These are phyloP conservation scores for Pseudogymnoascus sp. DNA, from an alignment of 2,329 filamentous ascomycete species.

Conservation along the genomic window DNA sequence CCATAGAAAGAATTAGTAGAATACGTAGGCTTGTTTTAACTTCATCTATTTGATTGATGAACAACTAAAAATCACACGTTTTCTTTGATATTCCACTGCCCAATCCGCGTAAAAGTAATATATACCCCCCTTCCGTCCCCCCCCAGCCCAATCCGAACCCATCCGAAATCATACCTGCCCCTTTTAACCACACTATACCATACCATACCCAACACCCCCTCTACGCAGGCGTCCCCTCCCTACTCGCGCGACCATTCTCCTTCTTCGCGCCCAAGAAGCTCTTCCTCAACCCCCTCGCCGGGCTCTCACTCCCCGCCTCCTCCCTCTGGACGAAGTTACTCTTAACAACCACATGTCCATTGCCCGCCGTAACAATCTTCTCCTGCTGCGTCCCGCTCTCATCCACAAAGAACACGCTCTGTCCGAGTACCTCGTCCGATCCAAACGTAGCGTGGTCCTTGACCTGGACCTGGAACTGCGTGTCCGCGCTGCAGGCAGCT, in stretches of 20 bases:
- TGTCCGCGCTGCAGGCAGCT: slow-evolving; percentile 67
- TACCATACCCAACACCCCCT: background rate
- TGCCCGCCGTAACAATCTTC: slow-evolving; percentile 67
- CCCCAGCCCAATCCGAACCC: background rate
- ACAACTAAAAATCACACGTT: background rate
- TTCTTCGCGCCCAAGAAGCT: slow-evolving; percentile 48
- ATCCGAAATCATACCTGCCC: too few species aligned
- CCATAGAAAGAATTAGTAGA: too few species aligned
- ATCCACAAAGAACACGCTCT: slow-evolving; percentile 84
- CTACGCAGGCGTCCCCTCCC: slow-evolving; percentile 36
- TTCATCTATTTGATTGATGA: background rate
- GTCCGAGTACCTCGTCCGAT: slow-evolving; percentile 74
- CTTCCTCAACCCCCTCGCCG: slow-evolving; percentile 40
- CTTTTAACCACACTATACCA: background rate
- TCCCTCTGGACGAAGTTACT: slow-evolving; percentile 59
- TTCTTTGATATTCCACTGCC: background rate
- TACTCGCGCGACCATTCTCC: slow-evolving; percentile 30
- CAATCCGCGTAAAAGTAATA: background rate
- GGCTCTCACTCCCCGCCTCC: slow-evolving; percentile 31
- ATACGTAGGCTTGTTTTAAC: too few species aligned
- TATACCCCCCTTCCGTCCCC: background rate
- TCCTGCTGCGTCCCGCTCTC: slow-evolving; percentile 61
- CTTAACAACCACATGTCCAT: slow-evolving; percentile 62
- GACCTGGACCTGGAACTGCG: slow-evolving; percentile 77
- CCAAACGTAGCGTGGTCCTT: slow-evolving; percentile 81